A percentile compares a stretch with the other conserved stretches of the same genome.
phyloP scores from a whole-genome alignment of 2,329 filamentous ascomycete genomes.

The Aaosphaeria arxii region DNA sequence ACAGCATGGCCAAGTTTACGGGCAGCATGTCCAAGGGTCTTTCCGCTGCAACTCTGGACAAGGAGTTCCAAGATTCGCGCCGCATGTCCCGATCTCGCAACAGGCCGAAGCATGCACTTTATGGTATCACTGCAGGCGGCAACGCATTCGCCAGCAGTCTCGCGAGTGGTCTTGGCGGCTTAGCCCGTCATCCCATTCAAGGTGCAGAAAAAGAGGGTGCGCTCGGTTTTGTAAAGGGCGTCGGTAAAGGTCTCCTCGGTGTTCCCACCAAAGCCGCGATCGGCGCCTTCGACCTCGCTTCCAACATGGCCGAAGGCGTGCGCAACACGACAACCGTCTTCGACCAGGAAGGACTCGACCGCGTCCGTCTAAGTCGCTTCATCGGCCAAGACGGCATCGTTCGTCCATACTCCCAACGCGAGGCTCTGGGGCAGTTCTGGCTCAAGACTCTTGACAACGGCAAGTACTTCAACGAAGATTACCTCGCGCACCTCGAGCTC shows the following conservation, averaged over 20 bases:
- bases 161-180: constrained; percentile 87
- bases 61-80: constrained; percentile 95
- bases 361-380: constrained; percentile 89
- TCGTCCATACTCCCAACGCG: constrained; percentile 87
- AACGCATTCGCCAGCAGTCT: constrained; percentile 93
- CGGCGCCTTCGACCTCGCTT: constrained; percentile 93
- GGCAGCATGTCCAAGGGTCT: constrained; percentile 96
- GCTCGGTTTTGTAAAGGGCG: constrained; percentile 92
- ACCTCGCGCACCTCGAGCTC: constrained; percentile 93
- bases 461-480: constrained; percentile 95
- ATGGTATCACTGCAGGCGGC: constrained; percentile 91
- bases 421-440: constrained; percentile 97
- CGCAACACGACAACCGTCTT: constrained; percentile 99
- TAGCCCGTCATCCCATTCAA: constrained; percentile 90
- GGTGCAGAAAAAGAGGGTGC: constrained; percentile 95
- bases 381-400: constrained; percentile 92
- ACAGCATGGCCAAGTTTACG: constrained; percentile 97
- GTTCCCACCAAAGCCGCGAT: constrained; percentile 97
- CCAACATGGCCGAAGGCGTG: constrained; percentile 94
- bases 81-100: constrained; percentile 92
- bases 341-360: constrained; percentile 89
- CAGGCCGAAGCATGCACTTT: constrained; percentile 92
- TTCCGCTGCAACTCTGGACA: constrained; percentile 91
- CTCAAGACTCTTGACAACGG: constrained; percentile 97
- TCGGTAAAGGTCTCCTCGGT: constrained; percentile 90